Conservation (phyloP, 768 basidiomycete genomes). For the Boletus tylopilopsis region DNA sequence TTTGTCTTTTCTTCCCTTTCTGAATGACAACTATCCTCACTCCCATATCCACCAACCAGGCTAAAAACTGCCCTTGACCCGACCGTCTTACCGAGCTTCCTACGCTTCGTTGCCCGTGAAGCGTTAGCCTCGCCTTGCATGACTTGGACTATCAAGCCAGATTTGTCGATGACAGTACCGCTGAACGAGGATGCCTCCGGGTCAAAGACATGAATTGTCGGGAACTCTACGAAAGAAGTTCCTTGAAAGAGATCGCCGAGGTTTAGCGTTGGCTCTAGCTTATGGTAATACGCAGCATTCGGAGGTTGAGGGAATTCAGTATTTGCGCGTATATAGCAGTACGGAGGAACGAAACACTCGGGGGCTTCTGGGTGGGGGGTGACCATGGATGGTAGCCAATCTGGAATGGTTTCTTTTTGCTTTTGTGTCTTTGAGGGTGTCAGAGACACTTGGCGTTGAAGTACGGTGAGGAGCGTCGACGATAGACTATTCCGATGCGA, state of each 20-base stretch:
- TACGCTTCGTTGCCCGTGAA: conserved; percentile 47
- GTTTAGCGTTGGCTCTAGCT: conserved; percentile 47
- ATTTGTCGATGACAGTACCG: conserved; percentile 54
- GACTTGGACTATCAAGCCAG: conserved; percentile 36
- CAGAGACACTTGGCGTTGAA: conserved; percentile 42
- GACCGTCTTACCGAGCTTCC: conserved; percentile 49
- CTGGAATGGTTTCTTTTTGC: conserved; percentile 47
- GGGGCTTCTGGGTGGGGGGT: conserved; percentile 52
- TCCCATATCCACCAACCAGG: conserved; percentile 61
- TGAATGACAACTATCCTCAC: conserved; percentile 40
- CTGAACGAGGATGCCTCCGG: conserved; percentile 48
- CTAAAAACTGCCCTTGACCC: conserved; percentile 54
- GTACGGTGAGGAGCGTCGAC: conserved; percentile 44
- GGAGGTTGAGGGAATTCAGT: conserved; percentile 25
- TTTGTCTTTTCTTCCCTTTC: conserved; percentile 16
- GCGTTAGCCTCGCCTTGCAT: conserved; percentile 18
- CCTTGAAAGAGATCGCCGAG: conserved; percentile 49
- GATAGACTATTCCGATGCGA: conserved; percentile 60
- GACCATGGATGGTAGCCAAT: conserved; percentile 56
- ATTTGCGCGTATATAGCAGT: conserved; percentile 56
- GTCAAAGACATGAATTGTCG: conserved; percentile 75
- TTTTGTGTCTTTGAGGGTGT: conserved; percentile 29
- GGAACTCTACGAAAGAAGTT: conserved; percentile 79
- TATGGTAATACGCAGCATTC: conserved; percentile 46
- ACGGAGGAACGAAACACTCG: conserved; percentile 51